Percentiles rank a stretch among this genome's conserved stretches.
Conservation (phyloP, 2,329 filamentous ascomycete genomes). For the Lasiodiplodia citricola region DNA sequence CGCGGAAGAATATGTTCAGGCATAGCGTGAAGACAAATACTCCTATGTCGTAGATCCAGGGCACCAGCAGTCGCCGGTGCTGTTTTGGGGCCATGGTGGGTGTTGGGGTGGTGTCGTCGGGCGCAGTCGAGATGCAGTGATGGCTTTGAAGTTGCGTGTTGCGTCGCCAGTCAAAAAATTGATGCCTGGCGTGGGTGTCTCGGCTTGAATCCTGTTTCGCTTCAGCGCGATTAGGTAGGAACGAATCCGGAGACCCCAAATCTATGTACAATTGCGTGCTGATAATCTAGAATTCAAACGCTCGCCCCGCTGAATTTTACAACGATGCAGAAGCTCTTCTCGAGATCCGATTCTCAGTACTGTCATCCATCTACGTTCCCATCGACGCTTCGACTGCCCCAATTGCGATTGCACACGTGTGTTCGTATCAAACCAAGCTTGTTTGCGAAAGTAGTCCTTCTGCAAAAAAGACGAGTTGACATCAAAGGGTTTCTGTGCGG, state of each 20-base stretch:
- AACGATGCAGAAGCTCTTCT: too few relatives aligned
- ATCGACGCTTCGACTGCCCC: too few relatives aligned
- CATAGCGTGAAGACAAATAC: slow-evolving; percentile 22
- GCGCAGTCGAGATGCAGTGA: background rate
- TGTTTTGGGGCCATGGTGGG: background rate
- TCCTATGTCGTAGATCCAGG: slow-evolving; percentile 24
- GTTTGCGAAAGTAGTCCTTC: background rate
- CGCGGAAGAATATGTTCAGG: slow-evolving; percentile 29
- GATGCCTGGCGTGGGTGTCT: background rate
- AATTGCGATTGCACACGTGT: too few relatives aligned
- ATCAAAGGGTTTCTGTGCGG: background rate
- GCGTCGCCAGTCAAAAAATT: background rate
- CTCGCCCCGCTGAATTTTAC: too few relatives aligned
- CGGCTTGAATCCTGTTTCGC: background rate
- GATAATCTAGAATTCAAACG: background rate
- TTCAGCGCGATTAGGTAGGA: background rate
- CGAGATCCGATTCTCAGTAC: too few relatives aligned
- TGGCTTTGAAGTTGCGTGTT: background rate
- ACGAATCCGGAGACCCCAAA: background rate
- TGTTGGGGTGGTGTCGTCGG: background rate
- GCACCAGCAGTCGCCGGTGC: slow-evolving; percentile 19
- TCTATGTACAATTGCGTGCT: background rate
- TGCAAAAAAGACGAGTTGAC: background rate
- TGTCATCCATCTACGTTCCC: too few relatives aligned
- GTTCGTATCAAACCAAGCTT: background rate